Conservation (phyloP, 2,329 filamentous ascomycete genomes). For the Fusarium marasasianum region DNA sequence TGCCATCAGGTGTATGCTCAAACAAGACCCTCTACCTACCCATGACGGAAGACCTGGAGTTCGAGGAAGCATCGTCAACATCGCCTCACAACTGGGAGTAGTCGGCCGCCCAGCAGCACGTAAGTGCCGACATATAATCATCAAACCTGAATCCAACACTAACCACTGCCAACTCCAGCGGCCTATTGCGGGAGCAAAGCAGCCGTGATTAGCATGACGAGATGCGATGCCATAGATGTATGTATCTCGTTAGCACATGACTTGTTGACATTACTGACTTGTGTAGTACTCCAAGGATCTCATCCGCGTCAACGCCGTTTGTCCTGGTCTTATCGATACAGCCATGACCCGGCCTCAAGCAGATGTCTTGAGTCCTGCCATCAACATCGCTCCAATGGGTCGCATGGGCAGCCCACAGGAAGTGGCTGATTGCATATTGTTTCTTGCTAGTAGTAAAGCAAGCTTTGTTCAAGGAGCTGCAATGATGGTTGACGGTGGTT, state of each 20-base stretch:
- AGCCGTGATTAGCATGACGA: constrained; percentile 66
- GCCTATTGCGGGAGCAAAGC: constrained; percentile 68
- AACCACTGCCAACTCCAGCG: constrained; percentile 45
- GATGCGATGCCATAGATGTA: constrained; percentile 53
- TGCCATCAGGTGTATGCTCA: constrained; percentile 56
- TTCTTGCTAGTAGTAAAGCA: constrained; percentile 58
- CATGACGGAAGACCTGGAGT: constrained; percentile 40
- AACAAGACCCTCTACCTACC: constrained; percentile 53
- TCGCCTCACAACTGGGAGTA: constrained; percentile 63
- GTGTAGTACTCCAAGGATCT: constrained; percentile 58
- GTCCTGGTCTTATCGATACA: constrained; percentile 70
- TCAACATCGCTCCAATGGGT: constrained; percentile 57
- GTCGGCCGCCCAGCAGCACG: constrained; percentile 55
- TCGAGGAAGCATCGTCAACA: constrained; percentile 60
- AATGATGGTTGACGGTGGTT: constrained; percentile 63
- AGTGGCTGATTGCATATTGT: constrained; percentile 59
- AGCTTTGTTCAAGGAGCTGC: constrained; percentile 63
- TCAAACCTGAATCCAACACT: fast-evolving
- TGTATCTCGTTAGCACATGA: neutral
- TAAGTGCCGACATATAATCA: neutral
- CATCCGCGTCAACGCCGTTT: constrained; percentile 65
- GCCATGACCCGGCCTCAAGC: constrained; percentile 54
- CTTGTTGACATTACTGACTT: neutral
- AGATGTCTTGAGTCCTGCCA: neutral
- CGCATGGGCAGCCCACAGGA: constrained; percentile 61